phyloP scores from a whole-genome alignment of 2,329 filamentous ascomycete genomes.

The Chalara sp. region DNA sequence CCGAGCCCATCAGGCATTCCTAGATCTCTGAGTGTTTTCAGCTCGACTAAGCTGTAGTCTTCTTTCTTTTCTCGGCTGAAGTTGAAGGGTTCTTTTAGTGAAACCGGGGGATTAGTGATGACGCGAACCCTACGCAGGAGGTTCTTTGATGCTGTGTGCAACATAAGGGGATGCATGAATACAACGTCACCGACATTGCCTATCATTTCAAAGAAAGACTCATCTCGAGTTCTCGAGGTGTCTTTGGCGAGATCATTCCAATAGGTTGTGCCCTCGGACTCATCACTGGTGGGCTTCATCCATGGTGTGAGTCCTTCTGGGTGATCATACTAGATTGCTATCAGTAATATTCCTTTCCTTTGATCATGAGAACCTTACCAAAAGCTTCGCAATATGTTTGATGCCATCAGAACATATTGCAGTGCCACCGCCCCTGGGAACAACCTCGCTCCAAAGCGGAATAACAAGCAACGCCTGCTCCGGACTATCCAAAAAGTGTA shows the following conservation, averaged over 20 bases:
- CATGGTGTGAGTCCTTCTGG: conserved; percentile 60
- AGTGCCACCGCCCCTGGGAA: conserved; percentile 52
- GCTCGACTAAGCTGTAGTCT: conserved; percentile 42
- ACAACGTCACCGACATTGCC: conserved; percentile 46
- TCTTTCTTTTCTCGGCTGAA: conserved; percentile 37
- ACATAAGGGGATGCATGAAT: conserved; percentile 47
- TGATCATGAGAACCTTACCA: conserved; percentile 24
- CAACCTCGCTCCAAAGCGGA: conserved; percentile 59
- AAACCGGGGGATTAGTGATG: conserved; percentile 49
- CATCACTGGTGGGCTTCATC: conserved; percentile 51
- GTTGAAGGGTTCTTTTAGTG: conserved; percentile 42
- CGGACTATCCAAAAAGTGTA: conserved; percentile 63
- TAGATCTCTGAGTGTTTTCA: conserved; percentile 42
- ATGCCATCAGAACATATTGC: conserved; percentile 56
- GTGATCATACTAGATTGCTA: conserved; percentile 38
- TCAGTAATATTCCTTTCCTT: not conserved
- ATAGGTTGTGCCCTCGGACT: conserved; percentile 36
- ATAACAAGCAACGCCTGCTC: conserved; percentile 65
- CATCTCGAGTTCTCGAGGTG: conserved; percentile 18
- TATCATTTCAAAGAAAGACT: conserved; percentile 42
- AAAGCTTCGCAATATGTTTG: conserved; percentile 47
- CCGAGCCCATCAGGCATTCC: conserved; percentile 35
- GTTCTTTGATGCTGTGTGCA: conserved; percentile 46
- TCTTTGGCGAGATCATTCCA: conserved; percentile 13
- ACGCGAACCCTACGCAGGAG: conserved; percentile 38